Base-by-base conservation (phyloP, 2,329 filamentous ascomycete species). In the Rachicladosporium sp. region DNA sequence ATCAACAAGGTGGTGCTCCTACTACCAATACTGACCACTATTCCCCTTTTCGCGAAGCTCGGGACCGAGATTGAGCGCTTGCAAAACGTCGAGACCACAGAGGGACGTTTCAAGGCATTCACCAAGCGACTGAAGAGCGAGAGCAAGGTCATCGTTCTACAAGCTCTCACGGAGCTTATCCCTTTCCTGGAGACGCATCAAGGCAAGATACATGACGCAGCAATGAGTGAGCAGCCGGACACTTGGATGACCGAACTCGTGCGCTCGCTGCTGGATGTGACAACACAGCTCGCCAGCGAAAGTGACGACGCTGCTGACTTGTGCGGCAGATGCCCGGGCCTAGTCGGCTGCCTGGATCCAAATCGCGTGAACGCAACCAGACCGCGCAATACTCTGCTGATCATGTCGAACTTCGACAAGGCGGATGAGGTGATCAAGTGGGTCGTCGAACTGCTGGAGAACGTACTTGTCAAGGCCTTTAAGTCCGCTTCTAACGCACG, bases 391-490 rank as follows among this genome's bases (percentile, higher is more conserved):
- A 81, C 86, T n/a, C 82, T 95, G 38, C 75, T 96, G 15, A 78
- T 96, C 36, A 63, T 88, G 30, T 82, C 83, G 37, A 96, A 98
- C 56, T 96, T 98, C 52, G 75, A 81, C 33, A 73, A 75, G 34
- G 70, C 75, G 10, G 74, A 76, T 37, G 89, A 99, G 57, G 83
- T 80, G 1, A 80, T 85, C 10, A 78, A 91, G 45, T 99, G 96
- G 59, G 76, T 86, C 6, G 69, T 91, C 31, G 87, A 88, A 52
- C 70, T 94, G 35, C 69, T 99, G 10, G 81, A 94, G 52, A 74
- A 93, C 54, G 81, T 94, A 6, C 67, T 98, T 8, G 86, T 96
- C 19, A 87, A 88, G 44, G 82, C 88, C 1, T 99, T 98, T 54
- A 68, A 93, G 33, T 93, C 89, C 1, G 82, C 85, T 1, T 91